Evolutionary conservation across 2,329 filamentous ascomycete species (phyloP).

Genomic region (Arthrobotrys musiformis): DNA sequence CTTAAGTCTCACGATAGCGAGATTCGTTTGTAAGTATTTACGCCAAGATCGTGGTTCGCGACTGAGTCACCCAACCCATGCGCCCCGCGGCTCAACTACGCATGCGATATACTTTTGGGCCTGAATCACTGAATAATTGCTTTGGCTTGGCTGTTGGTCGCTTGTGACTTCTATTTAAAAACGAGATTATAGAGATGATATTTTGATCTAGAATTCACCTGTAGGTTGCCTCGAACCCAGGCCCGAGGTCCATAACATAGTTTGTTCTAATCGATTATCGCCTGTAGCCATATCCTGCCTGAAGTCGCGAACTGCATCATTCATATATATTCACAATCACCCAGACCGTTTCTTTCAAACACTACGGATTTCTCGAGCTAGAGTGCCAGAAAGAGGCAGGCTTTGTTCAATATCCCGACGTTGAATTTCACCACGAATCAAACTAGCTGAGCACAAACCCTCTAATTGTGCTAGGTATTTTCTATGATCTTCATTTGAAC

Average conservation of each 20-base stretch:
- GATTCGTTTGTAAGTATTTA: neutral
- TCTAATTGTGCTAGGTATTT: neutral
- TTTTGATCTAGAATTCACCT: too few relatives aligned
- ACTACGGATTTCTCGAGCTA: too few relatives aligned
- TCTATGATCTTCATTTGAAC: neutral
- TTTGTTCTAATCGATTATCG: too few relatives aligned
- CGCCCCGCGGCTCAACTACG: constrained; percentile 31
- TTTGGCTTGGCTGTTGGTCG: neutral
- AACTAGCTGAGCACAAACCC: neutral
- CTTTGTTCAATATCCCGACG: too few relatives aligned
- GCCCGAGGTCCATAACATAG: too few relatives aligned
- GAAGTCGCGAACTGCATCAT: too few relatives aligned
- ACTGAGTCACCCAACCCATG: constrained; percentile 40
- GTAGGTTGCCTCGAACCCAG: too few relatives aligned
- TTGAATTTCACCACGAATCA: neutral
- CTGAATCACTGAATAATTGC: neutral
- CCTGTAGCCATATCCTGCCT: too few relatives aligned
- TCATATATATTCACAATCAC: too few relatives aligned
- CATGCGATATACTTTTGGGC: neutral
- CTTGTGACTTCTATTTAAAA: neutral
- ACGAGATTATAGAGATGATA: too few relatives aligned
- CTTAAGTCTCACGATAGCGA: neutral
- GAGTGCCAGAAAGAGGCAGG: too few relatives aligned
- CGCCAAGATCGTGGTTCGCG: neutral
- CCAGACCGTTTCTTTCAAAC: too few relatives aligned